phyloP scores from a whole-genome alignment of 768 basidiomycete genomes.

The Leccinum longicurvipes region DNA sequence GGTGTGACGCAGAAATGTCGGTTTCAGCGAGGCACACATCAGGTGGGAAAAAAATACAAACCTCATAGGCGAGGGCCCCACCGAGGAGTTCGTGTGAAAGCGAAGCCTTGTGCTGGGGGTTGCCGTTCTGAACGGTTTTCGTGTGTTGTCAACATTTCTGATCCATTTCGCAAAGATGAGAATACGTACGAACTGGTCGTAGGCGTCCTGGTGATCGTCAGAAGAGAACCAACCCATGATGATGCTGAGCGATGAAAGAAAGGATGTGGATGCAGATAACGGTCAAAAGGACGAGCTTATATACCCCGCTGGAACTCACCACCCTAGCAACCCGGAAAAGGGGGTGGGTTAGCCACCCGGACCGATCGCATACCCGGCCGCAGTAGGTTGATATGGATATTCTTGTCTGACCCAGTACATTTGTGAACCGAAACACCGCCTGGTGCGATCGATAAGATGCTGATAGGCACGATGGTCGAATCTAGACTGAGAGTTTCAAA shows the following conservation, averaged over 20 bases:
- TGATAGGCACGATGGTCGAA: conserved; percentile 17
- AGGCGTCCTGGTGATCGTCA: background rate
- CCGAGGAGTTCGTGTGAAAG: conserved; percentile 15
- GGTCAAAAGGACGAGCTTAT: conserved; percentile 6
- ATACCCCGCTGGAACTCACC: conserved; percentile 13
- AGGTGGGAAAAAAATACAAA: background rate
- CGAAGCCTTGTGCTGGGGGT: background rate
- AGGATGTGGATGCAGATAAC: background rate
- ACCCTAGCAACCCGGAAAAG: conserved; percentile 16
- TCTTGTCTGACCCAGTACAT: conserved; percentile 10
- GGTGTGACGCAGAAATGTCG: background rate
- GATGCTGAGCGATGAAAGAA: background rate
- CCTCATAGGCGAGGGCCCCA: conserved; percentile 19
- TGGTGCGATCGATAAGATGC: conserved; percentile 17
- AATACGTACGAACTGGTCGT: conserved; percentile 3
- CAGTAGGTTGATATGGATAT: conserved; percentile 8
- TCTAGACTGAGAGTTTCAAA: background rate
- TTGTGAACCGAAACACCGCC: conserved; percentile 6
- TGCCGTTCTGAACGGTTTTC: conserved; percentile 8
- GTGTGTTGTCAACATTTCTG: background rate
- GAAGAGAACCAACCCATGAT: conserved; percentile 12
- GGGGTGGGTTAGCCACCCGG: background rate
- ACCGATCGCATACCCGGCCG: background rate
- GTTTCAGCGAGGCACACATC: background rate
- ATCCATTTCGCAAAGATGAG: background rate